A percentile compares a stretch with the other conserved stretches of the same genome.
Conservation (phyloP, 2,329 filamentous ascomycete genomes). For the Phaeosphaeria sp. region DNA sequence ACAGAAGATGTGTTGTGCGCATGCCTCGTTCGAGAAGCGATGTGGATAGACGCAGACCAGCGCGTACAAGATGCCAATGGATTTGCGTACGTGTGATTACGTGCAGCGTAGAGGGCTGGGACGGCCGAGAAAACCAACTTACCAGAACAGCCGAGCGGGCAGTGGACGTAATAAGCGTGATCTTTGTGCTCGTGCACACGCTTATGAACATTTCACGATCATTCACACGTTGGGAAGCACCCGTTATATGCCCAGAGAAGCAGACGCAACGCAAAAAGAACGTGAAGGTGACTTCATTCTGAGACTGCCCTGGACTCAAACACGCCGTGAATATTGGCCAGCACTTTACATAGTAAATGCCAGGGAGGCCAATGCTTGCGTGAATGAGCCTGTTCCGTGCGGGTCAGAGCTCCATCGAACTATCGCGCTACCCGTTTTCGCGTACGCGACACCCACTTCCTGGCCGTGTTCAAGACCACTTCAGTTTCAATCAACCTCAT, state of each 20-base stretch:
- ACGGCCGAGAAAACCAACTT: conserved; percentile 36
- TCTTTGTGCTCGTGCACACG: conserved; percentile 37
- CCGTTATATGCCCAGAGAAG: not conserved
- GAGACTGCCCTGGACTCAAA: not conserved
- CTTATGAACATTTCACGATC: conserved; percentile 24
- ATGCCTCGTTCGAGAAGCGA: conserved; percentile 11
- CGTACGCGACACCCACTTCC: conserved; percentile 24
- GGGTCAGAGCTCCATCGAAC: conserved; percentile 30
- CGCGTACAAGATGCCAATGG: conserved; percentile 34
- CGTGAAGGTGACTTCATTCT: not conserved
- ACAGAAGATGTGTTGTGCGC: not conserved
- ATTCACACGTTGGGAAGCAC: conserved; percentile 14
- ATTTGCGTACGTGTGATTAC: conserved; percentile 26
- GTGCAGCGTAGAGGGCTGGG: conserved; percentile 43
- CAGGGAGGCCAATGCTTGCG: conserved; percentile 17
- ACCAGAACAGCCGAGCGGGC: conserved; percentile 36
- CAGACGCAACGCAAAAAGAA: not conserved
- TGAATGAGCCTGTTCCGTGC: conserved; percentile 22
- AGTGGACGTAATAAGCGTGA: conserved; percentile 32
- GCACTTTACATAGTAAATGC: conserved; percentile 10
- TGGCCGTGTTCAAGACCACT: conserved; percentile 36
- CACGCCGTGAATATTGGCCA: conserved; percentile 1
- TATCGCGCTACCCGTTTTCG: conserved; percentile 23
- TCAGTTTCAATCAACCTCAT: conserved; percentile 43
- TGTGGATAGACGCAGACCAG: conserved; percentile 16